These are phyloP conservation scores for Colletotrichum incanum DNA, from an alignment of 2,329 filamentous ascomycete species.

Conservation along the genomic window DNA sequence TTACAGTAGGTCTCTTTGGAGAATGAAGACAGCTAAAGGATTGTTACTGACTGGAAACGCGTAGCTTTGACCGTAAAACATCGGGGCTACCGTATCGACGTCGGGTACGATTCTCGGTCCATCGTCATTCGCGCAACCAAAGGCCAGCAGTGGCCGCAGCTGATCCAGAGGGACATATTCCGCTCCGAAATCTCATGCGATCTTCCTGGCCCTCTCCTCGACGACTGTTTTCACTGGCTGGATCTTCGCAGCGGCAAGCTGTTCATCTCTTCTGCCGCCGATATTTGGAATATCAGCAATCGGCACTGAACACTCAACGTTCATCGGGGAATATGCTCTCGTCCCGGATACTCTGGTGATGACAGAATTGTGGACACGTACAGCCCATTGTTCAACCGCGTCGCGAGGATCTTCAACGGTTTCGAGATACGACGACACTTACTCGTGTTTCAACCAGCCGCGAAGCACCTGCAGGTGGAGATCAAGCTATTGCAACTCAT, in stretches of 20 bases:
- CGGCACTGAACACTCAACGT: slow-evolving; percentile 56
- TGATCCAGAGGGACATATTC: slow-evolving; percentile 54
- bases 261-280: slow-evolving; percentile 48
- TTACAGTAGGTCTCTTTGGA: slow-evolving; percentile 50
- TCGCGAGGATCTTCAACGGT: slow-evolving; percentile 62
- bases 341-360: slow-evolving; percentile 11
- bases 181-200: slow-evolving; percentile 54
- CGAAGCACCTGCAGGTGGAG: slow-evolving; percentile 59
- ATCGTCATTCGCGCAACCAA: slow-evolving; percentile 62
- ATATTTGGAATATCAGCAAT: slow-evolving; percentile 30
- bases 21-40: accelerated
- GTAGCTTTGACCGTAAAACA: slow-evolving; percentile 47
- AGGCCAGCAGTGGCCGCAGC: slow-evolving; percentile 43
- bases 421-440: slow-evolving; percentile 65
- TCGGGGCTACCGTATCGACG: slow-evolving; percentile 64
- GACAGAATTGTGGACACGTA: slow-evolving; percentile 65
- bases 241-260: slow-evolving; percentile 54
- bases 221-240: slow-evolving; percentile 74
- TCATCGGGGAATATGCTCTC: slow-evolving; percentile 40
- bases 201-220: slow-evolving; percentile 65
- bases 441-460: slow-evolving; percentile 61
- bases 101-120: slow-evolving; percentile 62
- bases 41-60: not conserved
- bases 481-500: slow-evolving; percentile 67
- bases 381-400: slow-evolving; percentile 55